Percentiles rank a stretch among this genome's conserved stretches.
Conservation (phyloP, 2,329 filamentous ascomycete genomes). For the Trichoderma sp. region DNA sequence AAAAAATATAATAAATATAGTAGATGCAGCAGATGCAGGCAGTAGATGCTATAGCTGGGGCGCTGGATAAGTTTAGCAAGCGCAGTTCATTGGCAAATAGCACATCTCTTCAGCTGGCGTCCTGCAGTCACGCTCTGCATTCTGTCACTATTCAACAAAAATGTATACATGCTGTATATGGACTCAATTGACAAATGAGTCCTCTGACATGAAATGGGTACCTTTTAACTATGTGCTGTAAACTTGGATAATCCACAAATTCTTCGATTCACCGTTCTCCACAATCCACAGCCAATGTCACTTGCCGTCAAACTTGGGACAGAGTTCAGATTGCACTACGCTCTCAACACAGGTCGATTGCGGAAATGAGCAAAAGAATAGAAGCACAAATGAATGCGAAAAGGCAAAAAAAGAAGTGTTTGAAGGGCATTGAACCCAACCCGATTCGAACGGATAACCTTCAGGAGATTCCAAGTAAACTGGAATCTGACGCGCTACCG, state of each 20-base stretch:
- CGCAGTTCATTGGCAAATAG: neutral
- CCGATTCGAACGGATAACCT: slow-evolving; percentile 28
- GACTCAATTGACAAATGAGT: neutral
- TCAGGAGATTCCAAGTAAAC: slow-evolving; percentile 22
- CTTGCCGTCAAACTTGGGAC: neutral
- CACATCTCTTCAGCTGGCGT: neutral
- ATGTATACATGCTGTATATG: neutral
- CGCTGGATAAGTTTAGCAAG: neutral
- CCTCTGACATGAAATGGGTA: no score
- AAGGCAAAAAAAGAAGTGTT: neutral
- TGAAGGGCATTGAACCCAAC: slow-evolving; percentile 28
- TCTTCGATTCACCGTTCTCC: neutral
- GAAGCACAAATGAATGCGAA: neutral
- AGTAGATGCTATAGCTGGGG: no score
- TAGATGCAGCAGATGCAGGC: no score
- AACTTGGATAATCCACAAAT: neutral
- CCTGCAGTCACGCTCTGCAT: neutral
- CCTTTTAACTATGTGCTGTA: no score
- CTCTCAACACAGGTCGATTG: neutral
- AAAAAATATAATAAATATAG: no score
- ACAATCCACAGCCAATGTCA: neutral
- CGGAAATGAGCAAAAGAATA: neutral
- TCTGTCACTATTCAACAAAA: neutral
- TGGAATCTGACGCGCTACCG: slow-evolving; percentile 28
- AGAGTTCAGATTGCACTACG: neutral